Conservation (phyloP, 2,329 filamentous ascomycete genomes). For the Elsinoe ampelina region DNA sequence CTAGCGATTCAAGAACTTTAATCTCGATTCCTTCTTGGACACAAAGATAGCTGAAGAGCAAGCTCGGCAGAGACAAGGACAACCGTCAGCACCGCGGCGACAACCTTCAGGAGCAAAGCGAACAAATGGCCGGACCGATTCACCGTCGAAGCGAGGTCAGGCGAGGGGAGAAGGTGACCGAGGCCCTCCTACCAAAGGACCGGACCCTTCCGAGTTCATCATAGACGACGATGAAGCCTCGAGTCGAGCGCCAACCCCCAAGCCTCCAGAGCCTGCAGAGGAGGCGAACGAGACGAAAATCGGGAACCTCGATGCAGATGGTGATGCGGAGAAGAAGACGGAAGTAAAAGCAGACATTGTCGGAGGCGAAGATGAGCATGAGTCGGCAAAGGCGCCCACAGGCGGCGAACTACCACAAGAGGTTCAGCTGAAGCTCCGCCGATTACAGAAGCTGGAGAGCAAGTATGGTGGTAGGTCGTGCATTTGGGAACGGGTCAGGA, state of each 20-base stretch:
- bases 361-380: constrained; percentile 19
- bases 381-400: constrained; percentile 28
- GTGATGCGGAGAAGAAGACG: constrained; percentile 23
- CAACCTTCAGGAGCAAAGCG: constrained; percentile 35
- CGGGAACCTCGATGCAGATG: constrained; percentile 17
- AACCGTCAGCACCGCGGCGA: constrained; percentile 25
- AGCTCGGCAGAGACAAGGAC: constrained; percentile 33
- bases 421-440: constrained; percentile 64
- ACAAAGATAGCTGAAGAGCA: constrained; percentile 47
- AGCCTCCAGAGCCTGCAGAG: constrained; percentile 30
- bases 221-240: constrained; percentile 72
- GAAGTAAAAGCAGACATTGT: constrained; percentile 23
- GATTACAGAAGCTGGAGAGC: constrained; percentile 80
- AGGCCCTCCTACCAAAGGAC: constrained; percentile 45
- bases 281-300: constrained; percentile 22
- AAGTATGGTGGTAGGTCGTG: constrained; percentile 64
- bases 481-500: not conserved
- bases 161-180: constrained; percentile 26
- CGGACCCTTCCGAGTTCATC: constrained; percentile 79
- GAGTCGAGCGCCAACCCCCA: constrained; percentile 53
- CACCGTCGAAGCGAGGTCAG: constrained; percentile 23
- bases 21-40: constrained; percentile 32
- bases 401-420: constrained; percentile 58
- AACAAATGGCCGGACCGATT: constrained; percentile 28
- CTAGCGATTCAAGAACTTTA: constrained; percentile 29